phyloP scores from a whole-genome alignment of 306 rosid genomes.

The Urtica urens region DNA sequence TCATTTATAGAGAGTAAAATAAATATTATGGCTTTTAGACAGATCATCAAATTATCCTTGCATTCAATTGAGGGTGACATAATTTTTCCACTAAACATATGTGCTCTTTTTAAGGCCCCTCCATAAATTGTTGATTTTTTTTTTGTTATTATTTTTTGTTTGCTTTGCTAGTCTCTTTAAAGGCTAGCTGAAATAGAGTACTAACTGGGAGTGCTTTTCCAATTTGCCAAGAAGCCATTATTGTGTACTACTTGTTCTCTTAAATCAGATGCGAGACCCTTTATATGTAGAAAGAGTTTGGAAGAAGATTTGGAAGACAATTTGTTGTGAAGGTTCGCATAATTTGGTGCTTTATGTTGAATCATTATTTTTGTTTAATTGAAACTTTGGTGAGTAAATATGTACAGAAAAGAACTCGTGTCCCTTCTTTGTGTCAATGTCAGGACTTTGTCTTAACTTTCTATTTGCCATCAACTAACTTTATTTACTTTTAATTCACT shows the following conservation, averaged over 20 bases:
- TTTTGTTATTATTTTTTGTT: slow-evolving; percentile 6
- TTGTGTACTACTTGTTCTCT: background rate
- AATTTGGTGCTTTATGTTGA: slow-evolving; percentile 8
- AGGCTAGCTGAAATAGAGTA: background rate
- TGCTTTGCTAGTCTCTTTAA: background rate
- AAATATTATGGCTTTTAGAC: slow-evolving; percentile 3
- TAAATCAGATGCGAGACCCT: slow-evolving; percentile 5
- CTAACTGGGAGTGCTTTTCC: slow-evolving; percentile 6
- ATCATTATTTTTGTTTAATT: background rate
- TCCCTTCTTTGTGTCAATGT: slow-evolving; percentile 1
- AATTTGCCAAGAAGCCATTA: background rate
- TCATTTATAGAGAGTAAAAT: too few species aligned
- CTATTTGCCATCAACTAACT: background rate
- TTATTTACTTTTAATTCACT: background rate
- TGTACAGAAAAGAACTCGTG: background rate
- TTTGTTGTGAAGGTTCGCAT: slow-evolving; percentile 21
- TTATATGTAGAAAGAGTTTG: slow-evolving; percentile 6
- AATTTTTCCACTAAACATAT: background rate
- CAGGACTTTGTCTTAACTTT: background rate
- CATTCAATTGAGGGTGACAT: background rate
- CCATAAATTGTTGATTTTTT: background rate
- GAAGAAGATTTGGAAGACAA: slow-evolving; percentile 13
- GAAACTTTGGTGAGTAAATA: background rate
- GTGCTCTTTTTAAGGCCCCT: background rate
- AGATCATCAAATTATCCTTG: background rate